These are phyloP conservation scores for Hemisphaericaspora subhashii DNA, from an alignment of 1,139 yeast species.

Conservation along the genomic window DNA sequence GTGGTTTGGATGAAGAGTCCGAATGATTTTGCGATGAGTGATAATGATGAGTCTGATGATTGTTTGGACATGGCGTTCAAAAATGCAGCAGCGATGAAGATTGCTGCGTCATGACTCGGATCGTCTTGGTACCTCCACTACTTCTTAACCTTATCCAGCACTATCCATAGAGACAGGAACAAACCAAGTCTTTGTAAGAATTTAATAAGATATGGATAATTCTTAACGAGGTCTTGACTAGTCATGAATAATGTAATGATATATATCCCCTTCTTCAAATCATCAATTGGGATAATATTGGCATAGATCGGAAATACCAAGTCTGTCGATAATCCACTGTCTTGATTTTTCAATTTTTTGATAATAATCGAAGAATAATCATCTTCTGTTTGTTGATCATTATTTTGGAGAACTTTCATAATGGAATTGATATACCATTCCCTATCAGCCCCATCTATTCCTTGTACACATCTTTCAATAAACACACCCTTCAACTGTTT, in stretches of 20 bases:
- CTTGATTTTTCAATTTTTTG: no score
- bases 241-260: conserved; percentile 13
- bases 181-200: conserved; percentile 16
- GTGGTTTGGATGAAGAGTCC: conserved; percentile 4
- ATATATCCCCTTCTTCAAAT: conserved; percentile 8
- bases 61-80: background rate
- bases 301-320: conserved; percentile 12
- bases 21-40: conserved; percentile 1
- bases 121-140: no score
- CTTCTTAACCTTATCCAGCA: no score
- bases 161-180: no score
- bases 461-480: conserved; percentile 5
- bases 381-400: background rate
- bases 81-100: conserved; percentile 4
- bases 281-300: conserved; percentile 7
- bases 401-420: background rate
- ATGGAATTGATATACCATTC: conserved; percentile 12
- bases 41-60: background rate
- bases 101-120: no score
- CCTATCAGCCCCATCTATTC: conserved; percentile 3
- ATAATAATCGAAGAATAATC: background rate
- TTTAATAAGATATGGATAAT: conserved; percentile 11
- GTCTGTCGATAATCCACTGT: background rate
- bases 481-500: conserved; percentile 6
- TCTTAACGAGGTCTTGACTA: conserved; percentile 6